These are phyloP conservation scores for Turnera subulata DNA, from an alignment of 345 rosid genomes.

Conservation along the genomic window DNA sequence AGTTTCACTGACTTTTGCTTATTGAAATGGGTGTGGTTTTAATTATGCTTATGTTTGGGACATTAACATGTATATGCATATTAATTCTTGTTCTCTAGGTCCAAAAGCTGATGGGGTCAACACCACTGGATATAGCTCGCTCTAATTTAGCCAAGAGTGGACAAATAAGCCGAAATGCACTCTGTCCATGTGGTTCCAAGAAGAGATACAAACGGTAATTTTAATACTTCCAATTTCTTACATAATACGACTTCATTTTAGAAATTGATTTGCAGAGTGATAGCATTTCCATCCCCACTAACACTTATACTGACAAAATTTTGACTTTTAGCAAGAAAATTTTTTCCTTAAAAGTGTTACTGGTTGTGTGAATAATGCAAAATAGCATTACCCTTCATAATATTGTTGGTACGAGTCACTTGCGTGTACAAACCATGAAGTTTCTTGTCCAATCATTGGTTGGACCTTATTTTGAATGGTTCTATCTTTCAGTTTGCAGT, in stretches of 20 bases:
- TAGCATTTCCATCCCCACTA: not conserved
- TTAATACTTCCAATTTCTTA: constrained; percentile 2
- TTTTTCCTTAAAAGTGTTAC: too few species aligned
- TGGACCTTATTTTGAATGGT: too few species aligned
- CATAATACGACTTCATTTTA: not conserved
- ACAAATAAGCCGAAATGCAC: constrained; percentile 86
- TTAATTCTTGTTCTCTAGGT: constrained; percentile 39
- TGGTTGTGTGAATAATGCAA: too few species aligned
- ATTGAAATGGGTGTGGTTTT: too few species aligned
- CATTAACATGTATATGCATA: too few species aligned
- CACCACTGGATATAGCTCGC: constrained; percentile 80
- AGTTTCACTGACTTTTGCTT: too few species aligned
- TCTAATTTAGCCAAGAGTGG: constrained; percentile 88
- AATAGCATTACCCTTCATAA: too few species aligned
- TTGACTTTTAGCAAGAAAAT: not conserved
- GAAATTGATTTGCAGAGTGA: not conserved
- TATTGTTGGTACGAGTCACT: too few species aligned
- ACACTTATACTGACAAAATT: not conserved
- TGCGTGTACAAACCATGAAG: too few species aligned
- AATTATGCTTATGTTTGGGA: too few species aligned
- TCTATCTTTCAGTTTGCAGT: too few species aligned
- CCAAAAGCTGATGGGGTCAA: constrained; percentile 84
- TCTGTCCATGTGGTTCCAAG: constrained; percentile 95
- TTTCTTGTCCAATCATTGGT: too few species aligned
- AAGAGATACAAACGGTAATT: constrained; percentile 85